Conservation (phyloP, 2,329 filamentous ascomycete species). For the Nigrograna mackinnonii region DNA sequence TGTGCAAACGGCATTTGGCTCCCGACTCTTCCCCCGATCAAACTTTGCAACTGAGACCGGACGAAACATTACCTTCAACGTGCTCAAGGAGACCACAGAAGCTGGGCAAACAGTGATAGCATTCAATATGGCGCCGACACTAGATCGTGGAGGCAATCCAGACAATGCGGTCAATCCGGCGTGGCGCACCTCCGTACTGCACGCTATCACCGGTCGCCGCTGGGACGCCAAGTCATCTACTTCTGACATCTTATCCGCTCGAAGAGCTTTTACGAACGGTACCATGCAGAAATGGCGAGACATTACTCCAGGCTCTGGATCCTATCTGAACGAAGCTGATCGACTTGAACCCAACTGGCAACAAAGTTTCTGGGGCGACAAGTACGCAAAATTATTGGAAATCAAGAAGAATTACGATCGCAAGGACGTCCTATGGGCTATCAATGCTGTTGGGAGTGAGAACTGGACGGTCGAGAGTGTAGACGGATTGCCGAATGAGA, state of each 20-base stretch:
- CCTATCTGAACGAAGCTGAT: slow-evolving; percentile 41
- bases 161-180: slow-evolving; percentile 30
- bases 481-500: slow-evolving; percentile 24
- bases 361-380: slow-evolving; percentile 39
- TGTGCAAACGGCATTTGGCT: slow-evolving; percentile 12
- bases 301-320: slow-evolving; percentile 23
- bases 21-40: slow-evolving; percentile 28
- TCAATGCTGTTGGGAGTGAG: slow-evolving; percentile 26
- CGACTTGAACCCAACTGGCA: slow-evolving; percentile 40
- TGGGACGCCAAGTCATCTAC: slow-evolving; percentile 11
- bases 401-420: slow-evolving; percentile 22
- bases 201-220: slow-evolving; percentile 18
- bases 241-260: slow-evolving; percentile 12
- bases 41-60: slow-evolving; percentile 26
- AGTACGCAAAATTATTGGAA: slow-evolving; percentile 17
- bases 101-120: slow-evolving; percentile 23
- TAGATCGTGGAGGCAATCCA: slow-evolving; percentile 18
- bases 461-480: slow-evolving; percentile 22
- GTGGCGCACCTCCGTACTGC: slow-evolving; percentile 24
- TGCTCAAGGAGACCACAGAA: slow-evolving; percentile 18
- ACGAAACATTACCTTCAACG: slow-evolving; percentile 28
- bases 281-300: slow-evolving; percentile 29
- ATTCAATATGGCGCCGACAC: slow-evolving; percentile 23
- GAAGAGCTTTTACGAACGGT: slow-evolving; percentile 19
- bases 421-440: slow-evolving; percentile 27